Evolutionary conservation across 2,329 filamentous ascomycete genomes (phyloP).

Genomic region (Cladosporium sphaerospermum): DNA sequence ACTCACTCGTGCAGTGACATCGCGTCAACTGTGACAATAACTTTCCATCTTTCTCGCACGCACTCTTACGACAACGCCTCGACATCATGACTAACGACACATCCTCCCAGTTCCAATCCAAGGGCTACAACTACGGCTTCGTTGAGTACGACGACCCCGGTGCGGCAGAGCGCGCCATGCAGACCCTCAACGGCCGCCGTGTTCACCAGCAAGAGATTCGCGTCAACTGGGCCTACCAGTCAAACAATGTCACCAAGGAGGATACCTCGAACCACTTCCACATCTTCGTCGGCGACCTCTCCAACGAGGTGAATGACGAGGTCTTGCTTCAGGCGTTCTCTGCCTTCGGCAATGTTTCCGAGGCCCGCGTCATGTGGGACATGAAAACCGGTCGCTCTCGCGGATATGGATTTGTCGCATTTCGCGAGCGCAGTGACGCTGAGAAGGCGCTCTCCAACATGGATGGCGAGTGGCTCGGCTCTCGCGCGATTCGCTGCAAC

Average conservation of each 20-base stretch:
- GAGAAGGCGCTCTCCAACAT: constrained; percentile 95
- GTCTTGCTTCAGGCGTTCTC: constrained; percentile 90
- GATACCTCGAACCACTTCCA: constrained; percentile 98
- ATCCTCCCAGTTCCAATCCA: constrained; percentile 57
- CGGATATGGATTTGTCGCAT: constrained; percentile 96
- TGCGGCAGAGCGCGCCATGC: constrained; percentile 94
- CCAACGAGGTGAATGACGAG: constrained; percentile 98
- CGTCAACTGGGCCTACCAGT: constrained; percentile 99
- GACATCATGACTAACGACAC: neutral
- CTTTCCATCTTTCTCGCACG: neutral
- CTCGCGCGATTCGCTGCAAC: constrained; percentile 96
- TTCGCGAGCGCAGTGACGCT: constrained; percentile 85
- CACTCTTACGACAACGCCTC: no score
- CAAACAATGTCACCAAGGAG: constrained; percentile 88
- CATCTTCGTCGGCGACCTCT: constrained; percentile 95
- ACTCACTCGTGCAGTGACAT: neutral
- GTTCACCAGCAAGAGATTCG: constrained; percentile 98
- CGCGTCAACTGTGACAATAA: neutral
- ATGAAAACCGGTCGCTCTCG: constrained; percentile 99
- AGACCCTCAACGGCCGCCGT: constrained; percentile 87
- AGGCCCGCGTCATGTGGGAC: constrained; percentile 99
- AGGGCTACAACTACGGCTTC: constrained; percentile 98
- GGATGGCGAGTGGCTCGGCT: constrained; percentile 98
- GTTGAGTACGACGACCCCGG: constrained; percentile 98
- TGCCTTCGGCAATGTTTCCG: constrained; percentile 89